phyloP scores from a whole-genome alignment of 2,329 filamentous ascomycete species.

The Cladosporium sp. region DNA sequence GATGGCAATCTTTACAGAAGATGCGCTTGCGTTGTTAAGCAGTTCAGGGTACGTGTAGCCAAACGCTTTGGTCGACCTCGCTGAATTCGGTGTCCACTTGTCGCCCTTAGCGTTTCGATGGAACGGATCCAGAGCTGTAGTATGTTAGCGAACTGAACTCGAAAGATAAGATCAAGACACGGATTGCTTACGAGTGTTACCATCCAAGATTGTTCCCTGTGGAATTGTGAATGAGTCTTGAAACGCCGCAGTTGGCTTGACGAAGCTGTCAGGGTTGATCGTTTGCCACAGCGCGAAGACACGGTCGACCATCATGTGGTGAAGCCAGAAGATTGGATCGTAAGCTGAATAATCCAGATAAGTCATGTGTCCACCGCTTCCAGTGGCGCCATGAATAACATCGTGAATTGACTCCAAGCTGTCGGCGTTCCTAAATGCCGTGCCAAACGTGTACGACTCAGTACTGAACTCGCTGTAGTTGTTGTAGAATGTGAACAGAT shows the following conservation, averaged over 20 bases:
- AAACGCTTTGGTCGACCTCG: conserved; percentile 58
- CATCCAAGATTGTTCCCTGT: conserved; percentile 43
- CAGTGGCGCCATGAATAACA: conserved; percentile 50
- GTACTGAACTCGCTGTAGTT: conserved; percentile 68
- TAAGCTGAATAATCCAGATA: conserved; percentile 70
- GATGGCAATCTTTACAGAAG: conserved; percentile 49
- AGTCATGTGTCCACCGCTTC: conserved; percentile 62
- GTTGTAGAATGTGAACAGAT: conserved; percentile 62
- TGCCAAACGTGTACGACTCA: conserved; percentile 52
- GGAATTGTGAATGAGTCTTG: conserved; percentile 58
- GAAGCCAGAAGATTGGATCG: conserved; percentile 75
- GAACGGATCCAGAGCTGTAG: conserved; percentile 60
- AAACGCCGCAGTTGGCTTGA: conserved; percentile 52
- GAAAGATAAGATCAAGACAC: not conserved
- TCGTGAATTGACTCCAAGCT: conserved; percentile 52
- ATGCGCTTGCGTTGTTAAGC: conserved; percentile 34
- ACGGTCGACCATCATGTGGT: conserved; percentile 71
- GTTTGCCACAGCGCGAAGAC: conserved; percentile 74
- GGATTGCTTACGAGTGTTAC: conserved; percentile 22
- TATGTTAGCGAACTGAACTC: not conserved
- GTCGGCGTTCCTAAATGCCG: conserved; percentile 50
- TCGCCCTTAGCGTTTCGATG: conserved; percentile 53
- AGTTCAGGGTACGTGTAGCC: conserved; percentile 74
- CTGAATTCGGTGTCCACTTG: conserved; percentile 65
- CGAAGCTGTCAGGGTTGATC: conserved; percentile 64